Conservation (phyloP, 768 basidiomycete species). For the Lactarius quietus region DNA sequence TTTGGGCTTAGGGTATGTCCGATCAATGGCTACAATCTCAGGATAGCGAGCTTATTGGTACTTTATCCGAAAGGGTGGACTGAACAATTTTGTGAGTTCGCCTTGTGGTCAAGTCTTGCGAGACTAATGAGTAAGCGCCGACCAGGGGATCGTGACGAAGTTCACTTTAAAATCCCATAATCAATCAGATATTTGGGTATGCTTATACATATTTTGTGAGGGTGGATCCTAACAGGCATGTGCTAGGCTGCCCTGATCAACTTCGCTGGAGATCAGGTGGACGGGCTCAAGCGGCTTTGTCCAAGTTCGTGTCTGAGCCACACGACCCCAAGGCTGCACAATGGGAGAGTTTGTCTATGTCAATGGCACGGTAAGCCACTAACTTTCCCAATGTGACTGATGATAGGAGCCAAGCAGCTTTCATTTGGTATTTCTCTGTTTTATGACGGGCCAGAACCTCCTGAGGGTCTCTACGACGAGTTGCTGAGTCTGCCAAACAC, state of each 20-base stretch:
- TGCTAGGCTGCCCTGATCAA: constrained; percentile 6
- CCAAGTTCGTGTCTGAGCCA: neutral
- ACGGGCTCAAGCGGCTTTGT: neutral
- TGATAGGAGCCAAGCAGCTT: neutral
- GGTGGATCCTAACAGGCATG: neutral
- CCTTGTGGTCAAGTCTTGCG: too few relatives aligned
- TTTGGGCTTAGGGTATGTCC: constrained; percentile 19
- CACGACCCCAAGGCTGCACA: constrained; percentile 6
- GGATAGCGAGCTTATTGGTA: neutral
- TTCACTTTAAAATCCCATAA: constrained; percentile 15
- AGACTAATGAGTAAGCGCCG: neutral
- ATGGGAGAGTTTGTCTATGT: neutral
- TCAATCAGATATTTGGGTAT: constrained; percentile 18
- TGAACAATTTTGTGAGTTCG: constrained; percentile 19
- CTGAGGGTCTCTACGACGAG: constrained; percentile 9
- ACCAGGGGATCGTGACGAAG: constrained; percentile 22
- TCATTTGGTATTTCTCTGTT: constrained; percentile 1
- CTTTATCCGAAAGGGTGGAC: constrained; percentile 2
- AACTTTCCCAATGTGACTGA: neutral
- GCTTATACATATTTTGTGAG: neutral
- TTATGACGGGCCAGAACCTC: constrained; percentile 13
- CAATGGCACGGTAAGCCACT: constrained; percentile 1
- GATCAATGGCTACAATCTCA: too few relatives aligned
- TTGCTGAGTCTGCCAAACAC: constrained; percentile 1
- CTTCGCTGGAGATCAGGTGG: constrained; percentile 1